Evolutionary conservation across 345 rosid species (phyloP), one percentile per base, ranked within the genome.

Genomic region (Pugionium cornutum): DNA sequence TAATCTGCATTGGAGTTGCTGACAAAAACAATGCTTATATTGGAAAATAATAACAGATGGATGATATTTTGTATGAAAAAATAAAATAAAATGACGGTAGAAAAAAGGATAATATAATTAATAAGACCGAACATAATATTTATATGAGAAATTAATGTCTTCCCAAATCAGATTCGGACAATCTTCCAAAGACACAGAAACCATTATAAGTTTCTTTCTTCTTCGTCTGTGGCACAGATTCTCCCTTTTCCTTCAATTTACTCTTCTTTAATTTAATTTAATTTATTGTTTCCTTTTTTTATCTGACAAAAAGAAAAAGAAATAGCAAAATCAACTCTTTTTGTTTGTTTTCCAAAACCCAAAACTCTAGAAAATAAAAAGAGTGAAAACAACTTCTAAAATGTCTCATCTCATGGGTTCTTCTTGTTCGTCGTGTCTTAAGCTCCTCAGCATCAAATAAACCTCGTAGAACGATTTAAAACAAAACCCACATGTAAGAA

Each of bases 401-500:
- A n/a, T n/a, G n/a, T n/a, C n/a, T n/a, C 37, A 48, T 66, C 50
- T 66, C 62, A 59, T 73, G 67, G 27, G 42, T 64, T 55, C 27
- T 37, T 72, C 58, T 34, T 53, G 35, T 37, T 58, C 66, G 40
- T 83, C 76, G 78, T 75, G 81, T 84, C 49, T 25, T 72, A 80
- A 74, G 69, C 76, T 77, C 74, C 35, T 42, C 80, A 65, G 61
- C 74, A 68, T 56, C 79, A 62, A 58, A 69, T 75, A 75, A 76
- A 76, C 75, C 81, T 77, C 81, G 41, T 66, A 62, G 76, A 56
- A 66, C 68, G 37, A n/a, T n/a, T n/a, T n/a, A 28, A 45, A 25
- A 10, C 1, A n/a, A 48, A 39, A 73, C 76, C 29, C 57, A 66
- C 71, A 76, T 81, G 95, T 85, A 83, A 88, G 86, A 68, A 36